Base-by-base conservation (phyloP, 2,329 filamentous ascomycete species). In the Akanthomyces muscarius region DNA sequence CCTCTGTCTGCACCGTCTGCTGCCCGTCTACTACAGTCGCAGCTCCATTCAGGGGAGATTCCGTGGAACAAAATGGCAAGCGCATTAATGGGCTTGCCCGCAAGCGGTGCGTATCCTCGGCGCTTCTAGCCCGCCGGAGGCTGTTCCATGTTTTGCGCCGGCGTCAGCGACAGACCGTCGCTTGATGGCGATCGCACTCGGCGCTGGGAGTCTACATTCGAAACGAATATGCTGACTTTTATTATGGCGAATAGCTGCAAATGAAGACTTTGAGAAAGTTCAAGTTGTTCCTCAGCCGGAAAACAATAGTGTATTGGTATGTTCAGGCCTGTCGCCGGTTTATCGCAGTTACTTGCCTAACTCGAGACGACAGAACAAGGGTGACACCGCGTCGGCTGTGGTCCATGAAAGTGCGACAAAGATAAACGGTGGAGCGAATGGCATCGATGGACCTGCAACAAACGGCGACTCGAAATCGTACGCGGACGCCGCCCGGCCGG, bases 401-500 rank as follows among this genome's bases (percentile, higher is more conserved):
- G 14, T 23, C 10, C 41, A n/a, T 3, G 33, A 62, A 21, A 56
- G 44, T 45, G 14, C 42, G 7, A 30, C 16, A 10, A 23, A 10
- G 2, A n/a, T 8, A 41, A 25, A 50, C 10, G 30, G 23, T 41
- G 25, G 14, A 11, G 30, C 42, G n/a, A 33, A 50, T 10, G 44
- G 25, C 14, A 41, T 28, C 30, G 28, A 44, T 30, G n/a, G 33
- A 23, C 42, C 23, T 10, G 8, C 25, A 5, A 51, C 53, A 6
- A 36, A 52, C 36, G 36, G 53, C 25, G 53, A 52, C 11, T 48
- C 52, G n/a, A 62, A 62, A 57, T 44, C 61, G 41, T 36, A 62
- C 25, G 61, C 47, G 6, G 45, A 56, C 6, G 51, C 52, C 14
- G 52, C 42, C 6, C 33, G 38, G 6, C 52, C 42, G 3, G 21